Conservation (phyloP, 805 yeast genomes). For the Tetrapisispora fleetii region DNA sequence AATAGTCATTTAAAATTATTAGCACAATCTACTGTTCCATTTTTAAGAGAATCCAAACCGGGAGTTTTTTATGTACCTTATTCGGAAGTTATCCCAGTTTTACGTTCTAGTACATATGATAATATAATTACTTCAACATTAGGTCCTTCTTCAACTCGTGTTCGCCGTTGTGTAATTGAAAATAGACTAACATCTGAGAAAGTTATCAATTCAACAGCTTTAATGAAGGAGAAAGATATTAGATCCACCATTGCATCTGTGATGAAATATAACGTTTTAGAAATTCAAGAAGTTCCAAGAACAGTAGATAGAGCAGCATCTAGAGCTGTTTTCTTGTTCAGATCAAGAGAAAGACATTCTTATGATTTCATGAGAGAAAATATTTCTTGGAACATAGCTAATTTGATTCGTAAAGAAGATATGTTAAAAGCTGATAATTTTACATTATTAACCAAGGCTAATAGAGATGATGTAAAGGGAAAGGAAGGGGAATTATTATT, state of each 20-base stretch:
- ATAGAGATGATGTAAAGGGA: constrained; percentile 84
- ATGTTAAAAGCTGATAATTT: constrained; percentile 48
- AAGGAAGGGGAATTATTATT: constrained; percentile 65
- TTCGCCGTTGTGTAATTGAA: constrained; percentile 66
- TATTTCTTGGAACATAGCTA: constrained; percentile 37
- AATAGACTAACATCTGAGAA: constrained; percentile 77
- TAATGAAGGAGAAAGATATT: constrained; percentile 69
- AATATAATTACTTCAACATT: constrained; percentile 48
- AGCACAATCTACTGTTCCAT: constrained; percentile 41
- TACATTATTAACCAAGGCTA: constrained; percentile 66
- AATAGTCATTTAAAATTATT: constrained; percentile 64
- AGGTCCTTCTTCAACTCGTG: constrained; percentile 59
- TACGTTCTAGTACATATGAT: constrained; percentile 45
- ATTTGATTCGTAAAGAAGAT: constrained; percentile 44
- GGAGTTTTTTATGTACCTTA: constrained; percentile 57
- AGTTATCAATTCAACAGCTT: constrained; percentile 59
- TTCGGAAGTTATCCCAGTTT: constrained; percentile 36
- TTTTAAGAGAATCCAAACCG: constrained; percentile 48
- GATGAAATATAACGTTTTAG: constrained; percentile 61
- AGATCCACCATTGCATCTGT: constrained; percentile 61
- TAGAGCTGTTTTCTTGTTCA: constrained; percentile 74
- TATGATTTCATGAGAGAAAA: constrained; percentile 39
- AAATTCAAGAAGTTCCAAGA: constrained; percentile 88
- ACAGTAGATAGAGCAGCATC: constrained; percentile 87
- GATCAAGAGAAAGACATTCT: constrained; percentile 49